These are phyloP conservation scores for Toxoplasma gondii DNA, from an alignment of 169 alveolate genomes.

Conservation along the genomic window DNA sequence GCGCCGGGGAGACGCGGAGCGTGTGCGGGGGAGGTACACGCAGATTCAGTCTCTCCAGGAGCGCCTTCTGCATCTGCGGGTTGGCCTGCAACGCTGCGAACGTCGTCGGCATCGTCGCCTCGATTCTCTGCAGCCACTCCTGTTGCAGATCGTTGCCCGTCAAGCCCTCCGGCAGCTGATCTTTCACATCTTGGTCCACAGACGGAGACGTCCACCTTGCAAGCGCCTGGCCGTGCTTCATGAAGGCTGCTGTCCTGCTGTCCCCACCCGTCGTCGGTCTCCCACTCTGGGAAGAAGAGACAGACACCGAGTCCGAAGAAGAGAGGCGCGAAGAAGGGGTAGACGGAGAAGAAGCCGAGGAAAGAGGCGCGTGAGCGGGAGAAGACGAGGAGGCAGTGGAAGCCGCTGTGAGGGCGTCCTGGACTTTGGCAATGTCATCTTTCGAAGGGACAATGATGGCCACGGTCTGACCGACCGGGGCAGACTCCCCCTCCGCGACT, in stretches of 20 bases:
- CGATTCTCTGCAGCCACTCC: not conserved
- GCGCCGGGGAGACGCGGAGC: slow-evolving; percentile 2
- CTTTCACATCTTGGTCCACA: slow-evolving; percentile 50
- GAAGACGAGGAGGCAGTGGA: not conserved
- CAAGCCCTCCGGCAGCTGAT: slow-evolving; percentile 34
- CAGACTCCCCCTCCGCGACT: slow-evolving; percentile 31
- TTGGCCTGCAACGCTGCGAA: not conserved
- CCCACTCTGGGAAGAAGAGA: not conserved
- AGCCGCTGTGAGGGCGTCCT: not conserved
- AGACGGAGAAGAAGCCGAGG: not conserved
- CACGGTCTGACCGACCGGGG: slow-evolving; percentile 49
- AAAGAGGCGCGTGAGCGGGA: not conserved
- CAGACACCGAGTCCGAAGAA: not conserved
- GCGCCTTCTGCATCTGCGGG: not conserved
- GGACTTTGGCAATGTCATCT: slow-evolving; percentile 41
- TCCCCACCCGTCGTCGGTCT: not conserved
- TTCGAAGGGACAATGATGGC: slow-evolving; percentile 26
- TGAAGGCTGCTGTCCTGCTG: not conserved
- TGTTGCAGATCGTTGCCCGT: not conserved
- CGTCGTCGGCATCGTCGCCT: not conserved
- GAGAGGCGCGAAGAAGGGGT: not conserved
- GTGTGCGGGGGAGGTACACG: slow-evolving; percentile 12
- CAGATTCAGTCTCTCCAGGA: not conserved
- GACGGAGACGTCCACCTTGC: slow-evolving; percentile 23
- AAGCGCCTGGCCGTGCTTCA: not conserved